Base-by-base conservation (phyloP, 2,329 filamentous ascomycete species). In the Aspergillus caelatus region DNA sequence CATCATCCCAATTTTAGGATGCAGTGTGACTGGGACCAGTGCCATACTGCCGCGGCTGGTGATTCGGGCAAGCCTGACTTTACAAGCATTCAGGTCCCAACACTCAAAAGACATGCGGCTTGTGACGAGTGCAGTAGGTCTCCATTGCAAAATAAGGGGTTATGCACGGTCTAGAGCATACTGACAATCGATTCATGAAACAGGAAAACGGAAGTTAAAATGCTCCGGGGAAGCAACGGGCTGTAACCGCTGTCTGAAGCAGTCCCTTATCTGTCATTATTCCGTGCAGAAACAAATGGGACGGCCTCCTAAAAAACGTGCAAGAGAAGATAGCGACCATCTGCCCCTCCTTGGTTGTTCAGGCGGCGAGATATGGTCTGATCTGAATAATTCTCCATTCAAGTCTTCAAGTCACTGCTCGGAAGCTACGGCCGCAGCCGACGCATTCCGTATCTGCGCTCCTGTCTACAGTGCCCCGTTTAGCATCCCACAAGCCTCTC, bases 211-310 rank as follows among this genome's bases (percentile, higher is more conserved):
- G 48, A 83, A 83, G 67, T 69, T 83, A 61, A 82, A 82, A 74
- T 83, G 81, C 70, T 82, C 81, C 1, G 80, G 81, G 2, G 79
- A 82, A 62, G 56, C 70, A n/a, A 68, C 67, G 11, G 81, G 80
- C 9, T 83, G 81, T 63, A 72, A 67, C 60, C 77, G 81, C 60
- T 83, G 81, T 64, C 58, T 75, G 43, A 80, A 78, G 57, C 79
- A 83, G 62, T 71, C 71, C 6, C 70, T 83, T 28, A 56, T 60
- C 57, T 83, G 81, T 65, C 77, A 81, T 61, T 83, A 82, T 67
- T 83, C 81, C 5, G 68, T 77, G 60, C 81, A 82, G 68, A 83
- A 82, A 67, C 80, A 78, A 65, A 83, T 83, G 81, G 81, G 81
- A 30, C 74, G 81, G 19, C 81, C 81, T 1, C 78, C 78, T 23